phyloP scores from a whole-genome alignment of 2,329 filamentous ascomycete genomes.

The Alternaria triticina region DNA sequence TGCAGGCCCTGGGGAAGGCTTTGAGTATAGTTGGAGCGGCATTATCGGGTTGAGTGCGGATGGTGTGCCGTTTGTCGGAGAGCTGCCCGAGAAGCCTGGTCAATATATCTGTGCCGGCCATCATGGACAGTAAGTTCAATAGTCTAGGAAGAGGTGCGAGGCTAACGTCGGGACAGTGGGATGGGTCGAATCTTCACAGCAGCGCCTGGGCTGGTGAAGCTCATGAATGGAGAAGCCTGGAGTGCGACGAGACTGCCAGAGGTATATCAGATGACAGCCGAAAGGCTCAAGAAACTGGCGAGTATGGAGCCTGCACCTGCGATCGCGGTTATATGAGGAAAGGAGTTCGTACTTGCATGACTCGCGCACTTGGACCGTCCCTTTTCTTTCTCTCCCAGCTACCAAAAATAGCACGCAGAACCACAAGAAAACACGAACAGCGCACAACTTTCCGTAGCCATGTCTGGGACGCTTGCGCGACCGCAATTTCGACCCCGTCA shows the following conservation, averaged over 20 bases:
- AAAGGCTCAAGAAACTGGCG: constrained; percentile 18
- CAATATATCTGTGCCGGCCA: constrained; percentile 39
- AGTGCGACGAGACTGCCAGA: constrained; percentile 27
- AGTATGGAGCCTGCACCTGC: not conserved
- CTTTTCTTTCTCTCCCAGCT: not conserved
- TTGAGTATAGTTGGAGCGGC: constrained; percentile 40
- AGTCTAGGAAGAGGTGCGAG: not conserved
- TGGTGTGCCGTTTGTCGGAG: constrained; percentile 35
- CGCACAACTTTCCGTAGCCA: not conserved
- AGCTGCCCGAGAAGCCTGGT: constrained; percentile 27
- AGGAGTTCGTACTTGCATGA: not conserved
- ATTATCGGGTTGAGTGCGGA: constrained; percentile 35
- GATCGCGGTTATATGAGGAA: constrained; percentile 16
- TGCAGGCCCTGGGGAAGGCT: constrained; percentile 38
- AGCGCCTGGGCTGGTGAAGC: constrained; percentile 32
- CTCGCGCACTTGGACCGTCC: not conserved
- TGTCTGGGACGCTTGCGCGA: constrained; percentile 10
- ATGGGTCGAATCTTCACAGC: constrained; percentile 38
- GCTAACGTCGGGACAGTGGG: constrained; percentile 19
- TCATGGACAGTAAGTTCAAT: constrained; percentile 34
- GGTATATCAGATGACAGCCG: constrained; percentile 28
- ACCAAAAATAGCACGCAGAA: constrained; percentile 4
- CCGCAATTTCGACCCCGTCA: not conserved
- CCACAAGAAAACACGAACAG: not conserved
- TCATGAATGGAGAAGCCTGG: constrained; percentile 31